These are phyloP conservation scores for Alnus rubra DNA, from an alignment of 306 rosid genomes.

Conservation along the genomic window DNA sequence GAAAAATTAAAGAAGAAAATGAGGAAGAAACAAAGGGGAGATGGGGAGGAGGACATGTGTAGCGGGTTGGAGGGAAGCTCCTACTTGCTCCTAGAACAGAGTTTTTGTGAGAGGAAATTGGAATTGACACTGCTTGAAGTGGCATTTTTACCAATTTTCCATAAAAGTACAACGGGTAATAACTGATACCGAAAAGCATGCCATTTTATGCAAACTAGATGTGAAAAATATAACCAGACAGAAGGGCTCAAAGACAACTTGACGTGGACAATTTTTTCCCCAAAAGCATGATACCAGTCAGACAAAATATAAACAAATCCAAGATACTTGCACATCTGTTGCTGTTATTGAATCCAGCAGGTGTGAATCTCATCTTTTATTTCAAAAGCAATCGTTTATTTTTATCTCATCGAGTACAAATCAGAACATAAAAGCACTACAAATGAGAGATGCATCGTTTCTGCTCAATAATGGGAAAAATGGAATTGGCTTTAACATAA, in stretches of 20 bases:
- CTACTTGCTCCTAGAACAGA: no score
- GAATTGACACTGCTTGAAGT: neutral
- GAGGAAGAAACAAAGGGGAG: no score
- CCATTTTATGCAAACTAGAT: neutral
- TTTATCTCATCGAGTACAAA: neutral
- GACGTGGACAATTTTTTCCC: neutral
- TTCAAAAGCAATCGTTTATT: neutral
- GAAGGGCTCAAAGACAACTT: neutral
- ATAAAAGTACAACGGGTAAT: neutral
- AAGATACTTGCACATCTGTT: neutral
- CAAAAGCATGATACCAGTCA: neutral
- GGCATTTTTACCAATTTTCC: neutral
- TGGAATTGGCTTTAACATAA: conserved; percentile 16
- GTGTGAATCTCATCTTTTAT: no score
- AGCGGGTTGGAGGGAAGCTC: no score
- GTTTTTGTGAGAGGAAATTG: neutral
- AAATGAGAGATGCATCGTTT: conserved; percentile 16
- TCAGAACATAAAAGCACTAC: neutral
- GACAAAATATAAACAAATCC: neutral
- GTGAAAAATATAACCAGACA: neutral
- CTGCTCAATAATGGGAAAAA: conserved; percentile 23
- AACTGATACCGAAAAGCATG: neutral
- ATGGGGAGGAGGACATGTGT: no score
- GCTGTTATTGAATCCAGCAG: neutral
- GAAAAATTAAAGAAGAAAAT: no score